Conservation (phyloP, 352 stramenopile species). For the Blastocystis sp. region DNA sequence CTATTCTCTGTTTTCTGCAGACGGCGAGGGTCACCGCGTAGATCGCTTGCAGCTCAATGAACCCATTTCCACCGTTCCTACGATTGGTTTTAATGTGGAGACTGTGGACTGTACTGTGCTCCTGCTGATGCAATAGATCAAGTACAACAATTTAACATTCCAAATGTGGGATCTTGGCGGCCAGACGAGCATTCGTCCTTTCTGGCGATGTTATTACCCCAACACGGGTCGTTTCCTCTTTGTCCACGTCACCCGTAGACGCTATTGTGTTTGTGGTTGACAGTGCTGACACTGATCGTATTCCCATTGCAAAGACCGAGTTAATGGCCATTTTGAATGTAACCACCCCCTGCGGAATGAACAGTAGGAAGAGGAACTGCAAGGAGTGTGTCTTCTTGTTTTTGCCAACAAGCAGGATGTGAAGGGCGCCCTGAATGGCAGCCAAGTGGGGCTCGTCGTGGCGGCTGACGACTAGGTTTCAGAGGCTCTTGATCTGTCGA, state of each 20-base stretch:
- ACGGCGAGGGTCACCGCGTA: background rate
- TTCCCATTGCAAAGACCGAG: slow-evolving; percentile 95
- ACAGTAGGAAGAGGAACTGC: slow-evolving; percentile 92
- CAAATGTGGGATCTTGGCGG: slow-evolving; percentile 99
- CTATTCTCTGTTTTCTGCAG: slow-evolving; percentile 86
- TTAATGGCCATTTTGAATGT: slow-evolving; percentile 92
- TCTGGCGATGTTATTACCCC: slow-evolving; percentile 98
- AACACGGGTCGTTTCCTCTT: slow-evolving; percentile 95
- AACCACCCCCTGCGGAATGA: background rate
- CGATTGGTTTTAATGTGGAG: slow-evolving; percentile 94
- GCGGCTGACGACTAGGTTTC: slow-evolving; percentile 71
- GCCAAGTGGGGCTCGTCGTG: slow-evolving; percentile 62
- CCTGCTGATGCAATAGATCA: slow-evolving; percentile 70
- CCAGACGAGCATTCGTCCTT: slow-evolving; percentile 98
- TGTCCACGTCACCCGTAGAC: slow-evolving; percentile 75
- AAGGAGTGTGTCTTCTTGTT: slow-evolving; percentile 95
- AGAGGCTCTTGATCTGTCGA: slow-evolving; percentile 91
- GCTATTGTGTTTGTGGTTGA: slow-evolving; percentile 82
- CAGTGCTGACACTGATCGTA: slow-evolving; percentile 90
- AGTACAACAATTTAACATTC: slow-evolving; percentile 86
- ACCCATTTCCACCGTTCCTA: slow-evolving; percentile 96
- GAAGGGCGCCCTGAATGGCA: slow-evolving; percentile 81
- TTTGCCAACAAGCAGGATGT: slow-evolving; percentile 99
- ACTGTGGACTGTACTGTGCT: slow-evolving; percentile 71
- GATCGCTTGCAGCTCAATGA: slow-evolving; percentile 78